phyloP scores from a whole-genome alignment of 768 basidiomycete species.

The Infundibulicybe gibba region DNA sequence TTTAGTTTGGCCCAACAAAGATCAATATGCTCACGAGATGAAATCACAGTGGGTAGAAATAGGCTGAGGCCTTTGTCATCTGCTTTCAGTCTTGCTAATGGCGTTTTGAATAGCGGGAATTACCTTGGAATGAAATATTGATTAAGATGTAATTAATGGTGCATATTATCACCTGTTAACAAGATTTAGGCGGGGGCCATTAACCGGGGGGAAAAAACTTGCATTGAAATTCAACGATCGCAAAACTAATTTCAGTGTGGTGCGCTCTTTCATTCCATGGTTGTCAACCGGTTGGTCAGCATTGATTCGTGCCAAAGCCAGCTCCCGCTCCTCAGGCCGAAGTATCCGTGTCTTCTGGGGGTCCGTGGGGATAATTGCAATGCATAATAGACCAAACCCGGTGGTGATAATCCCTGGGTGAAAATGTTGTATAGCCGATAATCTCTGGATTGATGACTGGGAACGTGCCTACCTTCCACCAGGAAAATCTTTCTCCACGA shows the following conservation, averaged over 20 bases:
- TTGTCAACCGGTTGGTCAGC: slow-evolving; percentile 27
- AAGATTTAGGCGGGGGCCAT: not conserved
- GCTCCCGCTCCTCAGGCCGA: slow-evolving; percentile 24
- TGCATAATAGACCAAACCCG: slow-evolving; percentile 28
- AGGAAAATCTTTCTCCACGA: slow-evolving; percentile 40
- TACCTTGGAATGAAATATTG: slow-evolving; percentile 26
- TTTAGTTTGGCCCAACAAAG: too few relatives aligned
- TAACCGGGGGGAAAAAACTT: slow-evolving; percentile 1
- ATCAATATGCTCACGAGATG: slow-evolving; percentile 30
- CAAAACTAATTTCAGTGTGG: slow-evolving; percentile 22
- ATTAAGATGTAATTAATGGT: slow-evolving; percentile 17
- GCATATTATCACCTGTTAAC: slow-evolving; percentile 13
- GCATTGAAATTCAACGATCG: slow-evolving; percentile 29
- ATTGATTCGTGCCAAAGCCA: slow-evolving; percentile 31
- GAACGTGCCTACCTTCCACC: slow-evolving; percentile 27
- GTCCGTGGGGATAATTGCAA: slow-evolving; percentile 31
- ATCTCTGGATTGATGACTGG: too few relatives aligned
- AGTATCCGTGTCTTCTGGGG: slow-evolving; percentile 29
- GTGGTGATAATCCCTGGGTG: slow-evolving; percentile 30
- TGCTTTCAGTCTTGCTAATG: too few relatives aligned
- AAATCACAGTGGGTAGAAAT: slow-evolving; percentile 39
- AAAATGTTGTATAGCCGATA: too few relatives aligned
- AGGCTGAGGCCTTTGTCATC: slow-evolving; percentile 9
- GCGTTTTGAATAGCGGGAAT: too few relatives aligned
- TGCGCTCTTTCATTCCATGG: slow-evolving; percentile 23